Base-by-base conservation (phyloP, 176 grass and related monocot species). In the Oryza meridionalis region DNA sequence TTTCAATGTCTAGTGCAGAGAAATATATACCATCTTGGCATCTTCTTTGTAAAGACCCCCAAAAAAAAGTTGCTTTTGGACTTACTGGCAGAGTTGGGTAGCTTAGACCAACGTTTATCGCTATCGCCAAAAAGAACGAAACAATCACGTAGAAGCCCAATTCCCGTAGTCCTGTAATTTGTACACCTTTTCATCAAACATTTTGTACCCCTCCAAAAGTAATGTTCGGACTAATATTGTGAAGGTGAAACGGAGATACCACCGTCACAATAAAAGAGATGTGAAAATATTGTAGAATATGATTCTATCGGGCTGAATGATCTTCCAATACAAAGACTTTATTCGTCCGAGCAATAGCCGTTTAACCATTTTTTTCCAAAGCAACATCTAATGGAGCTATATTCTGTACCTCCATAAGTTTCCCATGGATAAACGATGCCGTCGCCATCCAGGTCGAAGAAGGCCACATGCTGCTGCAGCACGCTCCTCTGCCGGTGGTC, bases 351-450 rank as follows among this genome's bases (percentile, higher is more conserved):
- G 11, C 43, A 44, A 44, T 44, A 44, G 43, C 2, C 43, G 8
- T 10, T 44, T 11, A 44, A 3, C 2, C 9, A 43, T 10, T 44
- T 44, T 7, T 44, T 44, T 44, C 43, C 11, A 2, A 9, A 44
- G 43, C 43, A 44, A 44, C 43, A 8, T 43, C 8, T 43, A 44
- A 44, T 11, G 8, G 10, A 44, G 43, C 9, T 10, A 44, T 40
- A 40, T 40, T 46, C 0, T 15, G 46, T 49, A 49, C 95, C 95
- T 33, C 58, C 45, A 73, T 93, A 97, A 11, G 92, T 97, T 75
- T 94, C 95, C 95, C 90, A 85, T 3, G 95, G 95, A 83, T 94
- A 94, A 27, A 97, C 90, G 67, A 97, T 81, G 19, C 95, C 90
- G 46, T 97, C 66, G 58, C 85, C 87, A 29, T 97, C 72, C 0